Evolutionary conservation across 192 early-diverging fungal genomes (phyloP).

Genomic region (Chytriomyces sp.): DNA sequence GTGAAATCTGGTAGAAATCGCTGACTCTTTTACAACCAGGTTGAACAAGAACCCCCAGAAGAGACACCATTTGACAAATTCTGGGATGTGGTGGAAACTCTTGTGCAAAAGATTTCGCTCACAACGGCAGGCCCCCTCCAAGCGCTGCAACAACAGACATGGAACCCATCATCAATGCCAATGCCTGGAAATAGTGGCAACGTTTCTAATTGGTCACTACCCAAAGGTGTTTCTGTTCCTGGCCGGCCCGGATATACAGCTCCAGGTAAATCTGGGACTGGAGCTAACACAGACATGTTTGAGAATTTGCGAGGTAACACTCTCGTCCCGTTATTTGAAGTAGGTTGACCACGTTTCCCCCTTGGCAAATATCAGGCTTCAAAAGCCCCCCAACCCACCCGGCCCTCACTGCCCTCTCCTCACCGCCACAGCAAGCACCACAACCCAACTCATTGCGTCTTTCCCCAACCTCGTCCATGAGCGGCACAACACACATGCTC

Average conservation of each 20-base stretch:
- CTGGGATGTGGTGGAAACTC: constrained; percentile 72
- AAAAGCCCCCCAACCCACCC: neutral
- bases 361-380: neutral
- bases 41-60: constrained; percentile 55
- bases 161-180: neutral
- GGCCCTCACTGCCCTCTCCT: neutral
- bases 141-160: constrained; percentile 5
- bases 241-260: neutral
- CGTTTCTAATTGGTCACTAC: neutral
- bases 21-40: neutral
- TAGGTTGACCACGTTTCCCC: neutral
- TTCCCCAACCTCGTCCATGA: neutral
- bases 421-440: constrained; percentile 7
- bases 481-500: constrained; percentile 34
- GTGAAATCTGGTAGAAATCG: neutral
- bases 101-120: constrained; percentile 72
- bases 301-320: neutral
- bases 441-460: neutral
- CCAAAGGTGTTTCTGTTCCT: neutral
- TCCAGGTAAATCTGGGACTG: neutral
- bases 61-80: constrained; percentile 83
- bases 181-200: neutral
- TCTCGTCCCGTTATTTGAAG: neutral
- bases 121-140: constrained; percentile 23
- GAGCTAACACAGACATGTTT: neutral